Evolutionary conservation across 306 rosid genomes (phyloP), one percentile per base, ranked within the genome.

Genomic region (Macrotyloma uniflorum): DNA sequence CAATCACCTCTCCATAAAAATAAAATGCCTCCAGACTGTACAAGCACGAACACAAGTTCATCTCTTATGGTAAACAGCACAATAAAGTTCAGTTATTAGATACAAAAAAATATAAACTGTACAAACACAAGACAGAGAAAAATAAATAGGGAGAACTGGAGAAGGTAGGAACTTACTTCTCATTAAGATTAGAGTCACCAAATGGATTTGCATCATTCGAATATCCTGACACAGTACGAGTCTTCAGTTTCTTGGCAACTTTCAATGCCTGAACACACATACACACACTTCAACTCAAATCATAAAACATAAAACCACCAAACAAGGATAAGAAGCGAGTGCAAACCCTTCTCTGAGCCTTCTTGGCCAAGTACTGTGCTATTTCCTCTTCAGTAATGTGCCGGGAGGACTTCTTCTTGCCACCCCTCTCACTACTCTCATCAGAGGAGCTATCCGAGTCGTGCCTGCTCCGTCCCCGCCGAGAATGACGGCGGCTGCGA

Each of bases 161-260:
- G 8, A 9, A 53, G 2, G 36, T 18, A 47, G 18, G 22, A 50
- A 77, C 88, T 75, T 80, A 90, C 97, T 73, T 87, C 76, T 92
- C 97, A 70, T 87, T 89, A 78, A 93, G 92, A 83, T 91, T 88
- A 75, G 97, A 89, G 80, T 92, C 97, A 65, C 97, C 97, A 59
- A 90, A 90, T 67, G 96, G 97, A 87, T 92, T 92, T 16, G 97
- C 89, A 76, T 90, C 93, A 45, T 92, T 92, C 0, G 97, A 90
- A 79, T 90, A 92, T 40, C 96, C 92, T 0, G 97, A 87, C 64
- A 89, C 91, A 10, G 89, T 85, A 46, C 66, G 82, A 4, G 88
- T 55, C 76, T 90, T 92, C 58, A 90, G 59, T 78, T 90, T 87
- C 82, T 90, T 92, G 19, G 93, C 91, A 73, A 79, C 92, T 80